Percentiles rank a stretch among this genome's conserved stretches.
Conservation (phyloP, 208 protist genomes). For the Trypanosoma conorhini region DNA sequence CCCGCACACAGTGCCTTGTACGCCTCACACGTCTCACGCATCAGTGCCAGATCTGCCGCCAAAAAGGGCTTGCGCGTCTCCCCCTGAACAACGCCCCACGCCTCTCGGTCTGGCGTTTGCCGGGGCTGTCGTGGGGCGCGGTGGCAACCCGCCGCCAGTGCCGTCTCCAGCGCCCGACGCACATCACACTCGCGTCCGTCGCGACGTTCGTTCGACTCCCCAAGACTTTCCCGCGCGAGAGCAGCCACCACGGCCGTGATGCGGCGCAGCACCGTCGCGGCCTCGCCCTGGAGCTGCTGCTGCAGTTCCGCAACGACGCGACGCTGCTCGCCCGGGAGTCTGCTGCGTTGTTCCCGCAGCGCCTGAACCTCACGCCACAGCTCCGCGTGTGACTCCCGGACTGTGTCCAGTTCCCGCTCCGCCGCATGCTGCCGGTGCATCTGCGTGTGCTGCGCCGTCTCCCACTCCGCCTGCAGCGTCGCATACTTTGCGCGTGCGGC, state of each 20-base stretch:
- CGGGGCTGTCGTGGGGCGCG: neutral
- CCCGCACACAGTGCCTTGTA: conserved; percentile 8
- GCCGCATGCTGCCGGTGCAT: neutral
- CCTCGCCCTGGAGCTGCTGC: neutral
- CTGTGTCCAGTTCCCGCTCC: neutral
- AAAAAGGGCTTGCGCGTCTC: neutral
- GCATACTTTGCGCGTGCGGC: neutral
- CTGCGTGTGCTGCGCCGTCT: neutral
- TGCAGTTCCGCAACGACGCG: neutral
- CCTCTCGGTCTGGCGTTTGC: neutral
- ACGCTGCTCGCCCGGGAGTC: neutral
- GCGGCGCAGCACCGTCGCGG: neutral
- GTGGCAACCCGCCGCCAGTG: conserved; percentile 2
- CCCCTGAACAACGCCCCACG: neutral
- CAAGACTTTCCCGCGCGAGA: neutral
- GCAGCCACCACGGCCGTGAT: neutral
- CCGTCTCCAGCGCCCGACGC: neutral
- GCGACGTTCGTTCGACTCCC: neutral
- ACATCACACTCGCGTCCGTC: neutral
- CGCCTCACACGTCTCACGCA: neutral
- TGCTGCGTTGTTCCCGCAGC: neutral
- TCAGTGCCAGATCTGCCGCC: neutral
- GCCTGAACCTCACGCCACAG: neutral
- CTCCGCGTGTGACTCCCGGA: neutral
- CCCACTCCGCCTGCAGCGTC: neutral